Base-by-base conservation (phyloP, 2,329 filamentous ascomycete species). In the Claviceps lovelessii region DNA sequence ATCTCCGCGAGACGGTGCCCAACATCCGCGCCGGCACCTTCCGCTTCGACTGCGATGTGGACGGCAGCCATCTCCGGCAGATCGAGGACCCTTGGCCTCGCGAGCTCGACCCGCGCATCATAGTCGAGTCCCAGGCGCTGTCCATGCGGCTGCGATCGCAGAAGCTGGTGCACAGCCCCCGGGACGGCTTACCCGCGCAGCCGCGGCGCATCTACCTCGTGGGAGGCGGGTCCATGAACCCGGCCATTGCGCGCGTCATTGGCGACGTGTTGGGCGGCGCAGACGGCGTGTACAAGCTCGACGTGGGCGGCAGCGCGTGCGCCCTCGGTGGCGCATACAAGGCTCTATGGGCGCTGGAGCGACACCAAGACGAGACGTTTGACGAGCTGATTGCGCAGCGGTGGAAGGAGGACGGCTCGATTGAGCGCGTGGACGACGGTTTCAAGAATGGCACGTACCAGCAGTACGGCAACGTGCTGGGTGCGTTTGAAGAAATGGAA, bases 311-410 rank as follows among this genome's bases (percentile, higher is more conserved):
- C 31, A 96, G 95, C 71, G 91, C 93, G 3, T 98, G 93, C 71
- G 93, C 91, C 11, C 72, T 97, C 15, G 93, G 93, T 15, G 89
- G 89, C 7, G 91, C 91, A 31, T 96, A 97, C 72, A 97, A 97
- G 73, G 91, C 93, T 15, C 84, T 95, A 0, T 98, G 93, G 93
- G 90, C 86, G 1, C 75, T 89, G 54, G 89, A 93, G 74, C 74
- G 87, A 50, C 68, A 70, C 29, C 67, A 72, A 2, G 76, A 74
- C 19, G 84, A 95, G 77, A 88, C 79, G 4, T 97, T 97, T 71
- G 93, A 97, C 66, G 85, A 91, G 58, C 75, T 95, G 59, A 85
- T 98, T 58, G 88, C 86, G 8, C 74, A 75, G 65, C 76, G 93
- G 58, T 98, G 93, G 93, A 81, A 80, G 58, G 91, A 95, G 70